Evolutionary conservation across 2,329 filamentous ascomycete species (phyloP).

Genomic region (Penicillium sp.): DNA sequence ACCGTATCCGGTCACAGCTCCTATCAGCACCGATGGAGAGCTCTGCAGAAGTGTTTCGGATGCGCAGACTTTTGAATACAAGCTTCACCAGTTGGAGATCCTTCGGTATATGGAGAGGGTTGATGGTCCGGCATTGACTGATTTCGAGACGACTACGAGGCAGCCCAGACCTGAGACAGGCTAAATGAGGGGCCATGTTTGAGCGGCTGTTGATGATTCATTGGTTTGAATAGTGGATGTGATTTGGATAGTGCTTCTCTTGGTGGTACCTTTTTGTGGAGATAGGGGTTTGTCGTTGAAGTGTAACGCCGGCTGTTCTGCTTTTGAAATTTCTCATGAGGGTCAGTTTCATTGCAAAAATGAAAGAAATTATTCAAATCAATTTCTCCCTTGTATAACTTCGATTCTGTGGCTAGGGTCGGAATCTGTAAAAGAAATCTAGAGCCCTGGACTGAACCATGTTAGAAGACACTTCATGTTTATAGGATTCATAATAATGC

Average conservation of each 20-base stretch:
- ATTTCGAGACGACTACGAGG: background rate
- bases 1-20: constrained; percentile 2
- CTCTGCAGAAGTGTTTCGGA: constrained; percentile 2
- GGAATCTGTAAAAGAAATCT: background rate
- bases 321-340: background rate
- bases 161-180: background rate
- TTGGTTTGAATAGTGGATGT: background rate
- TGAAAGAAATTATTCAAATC: background rate
- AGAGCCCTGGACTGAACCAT: background rate
- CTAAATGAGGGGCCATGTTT: background rate
- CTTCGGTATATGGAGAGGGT: constrained; percentile 4
- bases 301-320: background rate
- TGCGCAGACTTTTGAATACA: constrained; percentile 9
- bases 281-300: background rate
- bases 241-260: background rate
- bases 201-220: background rate
- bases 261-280: background rate
- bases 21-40: background rate
- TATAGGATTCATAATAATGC: background rate
- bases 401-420: background rate
- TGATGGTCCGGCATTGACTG: constrained; percentile 1
- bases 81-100: constrained; percentile 10
- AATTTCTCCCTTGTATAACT: background rate
- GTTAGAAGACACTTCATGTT: background rate
- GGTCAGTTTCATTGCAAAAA: background rate